phyloP scores from a whole-genome alignment of 306 rosid genomes.

The Trifolium repens region DNA sequence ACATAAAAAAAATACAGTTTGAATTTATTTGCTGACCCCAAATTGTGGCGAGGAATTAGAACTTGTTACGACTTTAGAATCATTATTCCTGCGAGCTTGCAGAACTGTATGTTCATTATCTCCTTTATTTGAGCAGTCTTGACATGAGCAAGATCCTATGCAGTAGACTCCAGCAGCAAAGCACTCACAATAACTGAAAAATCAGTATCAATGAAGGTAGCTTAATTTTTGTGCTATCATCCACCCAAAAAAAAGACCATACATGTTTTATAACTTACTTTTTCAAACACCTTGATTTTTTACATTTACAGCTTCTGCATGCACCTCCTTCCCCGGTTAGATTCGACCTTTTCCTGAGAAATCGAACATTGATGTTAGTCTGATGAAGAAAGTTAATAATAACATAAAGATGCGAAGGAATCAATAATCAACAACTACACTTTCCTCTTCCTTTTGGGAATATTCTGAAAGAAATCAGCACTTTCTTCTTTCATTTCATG shows the following conservation, averaged over 20 bases:
- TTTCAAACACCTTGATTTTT: conserved; percentile 93
- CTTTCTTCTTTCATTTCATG: not conserved
- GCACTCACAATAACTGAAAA: conserved; percentile 87
- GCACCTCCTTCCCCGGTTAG: conserved; percentile 64
- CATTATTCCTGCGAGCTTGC: conserved; percentile 81
- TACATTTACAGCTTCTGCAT: conserved; percentile 91
- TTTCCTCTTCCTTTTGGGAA: not conserved
- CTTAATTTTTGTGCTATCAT: not conserved
- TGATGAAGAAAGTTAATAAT: not conserved
- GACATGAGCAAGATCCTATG: conserved; percentile 85
- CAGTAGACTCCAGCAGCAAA: conserved; percentile 95
- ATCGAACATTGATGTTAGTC: not conserved
- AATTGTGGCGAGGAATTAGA: conserved; percentile 64
- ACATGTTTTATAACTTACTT: conserved; percentile 61
- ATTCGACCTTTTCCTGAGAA: not conserved
- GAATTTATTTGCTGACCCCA: conserved; percentile 3
- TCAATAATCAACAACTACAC: not conserved
- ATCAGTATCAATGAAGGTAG: not conserved
- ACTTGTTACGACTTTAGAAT: conserved; percentile 70
- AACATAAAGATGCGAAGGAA: not conserved
- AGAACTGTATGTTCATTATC: conserved; percentile 80
- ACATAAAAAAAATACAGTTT: not conserved
- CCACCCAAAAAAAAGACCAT: conserved; percentile 1
- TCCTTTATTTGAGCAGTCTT: conserved; percentile 79
- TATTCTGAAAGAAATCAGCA: not conserved